phyloP scores from a whole-genome alignment of 306 rosid genomes.

The Aeschynomene evenia region DNA sequence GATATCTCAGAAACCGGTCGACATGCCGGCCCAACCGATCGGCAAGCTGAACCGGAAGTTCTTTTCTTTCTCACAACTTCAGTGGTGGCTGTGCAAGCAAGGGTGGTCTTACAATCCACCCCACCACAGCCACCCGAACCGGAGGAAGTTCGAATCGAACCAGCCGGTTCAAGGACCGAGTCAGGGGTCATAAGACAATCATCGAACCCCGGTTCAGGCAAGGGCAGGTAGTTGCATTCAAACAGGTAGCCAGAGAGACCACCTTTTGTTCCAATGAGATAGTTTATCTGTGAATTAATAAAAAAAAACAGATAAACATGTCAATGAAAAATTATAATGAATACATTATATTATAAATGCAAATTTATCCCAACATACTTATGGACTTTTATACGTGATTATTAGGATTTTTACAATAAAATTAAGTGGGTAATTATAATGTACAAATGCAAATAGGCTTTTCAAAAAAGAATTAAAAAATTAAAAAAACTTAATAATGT shows the following conservation, averaged over 20 bases:
- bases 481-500: no score
- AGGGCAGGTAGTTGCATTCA: slow-evolving; percentile 71
- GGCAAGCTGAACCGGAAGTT: slow-evolving; percentile 40
- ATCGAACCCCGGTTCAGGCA: slow-evolving; percentile 58
- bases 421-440: no score
- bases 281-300: slow-evolving; percentile 46
- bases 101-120: slow-evolving; percentile 42
- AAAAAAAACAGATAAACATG: no score
- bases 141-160: slow-evolving; percentile 64
- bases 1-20: slow-evolving; percentile 41
- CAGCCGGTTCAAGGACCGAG: slow-evolving; percentile 67
- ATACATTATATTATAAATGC: no score
- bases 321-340: neutral
- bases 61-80: slow-evolving; percentile 62
- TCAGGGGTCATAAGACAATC: slow-evolving; percentile 72
- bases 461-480: no score
- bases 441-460: no score
- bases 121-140: slow-evolving; percentile 61
- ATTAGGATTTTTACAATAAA: no score
- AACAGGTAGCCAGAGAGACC: slow-evolving; percentile 47
- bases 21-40: slow-evolving; percentile 45
- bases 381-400: no score
- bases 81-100: slow-evolving; percentile 68
- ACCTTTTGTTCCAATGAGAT: slow-evolving; percentile 48
- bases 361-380: no score